A percentile compares a stretch with the other conserved stretches of the same genome.
Evolutionary conservation across 176 grass and related monocot genomes (phyloP).

Genomic region (Chrysopogon serrulatus): DNA sequence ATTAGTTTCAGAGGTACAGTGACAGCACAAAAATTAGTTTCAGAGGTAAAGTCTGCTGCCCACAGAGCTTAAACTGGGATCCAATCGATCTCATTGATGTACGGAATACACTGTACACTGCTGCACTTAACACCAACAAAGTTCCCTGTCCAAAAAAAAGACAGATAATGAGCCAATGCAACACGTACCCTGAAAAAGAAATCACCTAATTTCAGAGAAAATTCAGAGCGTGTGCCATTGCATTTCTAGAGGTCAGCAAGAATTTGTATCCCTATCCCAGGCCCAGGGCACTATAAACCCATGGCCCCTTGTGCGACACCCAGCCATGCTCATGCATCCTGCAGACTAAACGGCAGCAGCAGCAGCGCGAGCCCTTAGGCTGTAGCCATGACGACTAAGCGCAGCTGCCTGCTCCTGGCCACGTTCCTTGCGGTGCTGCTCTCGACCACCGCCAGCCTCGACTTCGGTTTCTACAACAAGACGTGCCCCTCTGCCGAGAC

Average conservation of each 20-base stretch:
- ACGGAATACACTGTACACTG: too few relatives aligned
- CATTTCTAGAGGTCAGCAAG: neutral
- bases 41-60: too few relatives aligned
- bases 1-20: too few relatives aligned
- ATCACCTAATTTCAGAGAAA: neutral
- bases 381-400: neutral
- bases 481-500: constrained; percentile 46
- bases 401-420: neutral
- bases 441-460: neutral
- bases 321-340: neutral
- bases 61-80: neutral
- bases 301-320: neutral
- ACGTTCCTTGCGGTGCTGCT: neutral
- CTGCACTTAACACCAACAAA: neutral
- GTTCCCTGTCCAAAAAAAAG: neutral
- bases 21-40: too few relatives aligned
- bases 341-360: neutral
- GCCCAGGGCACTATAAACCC: neutral
- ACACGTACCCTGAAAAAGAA: neutral
- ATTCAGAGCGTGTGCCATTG: neutral
- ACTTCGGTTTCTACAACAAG: constrained; percentile 51
- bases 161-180: too few relatives aligned
- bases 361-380: neutral
- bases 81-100: neutral
- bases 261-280: too few relatives aligned